Base-by-base conservation (phyloP, 768 basidiomycete genomes). In the Coprinopsis cinerea region DNA sequence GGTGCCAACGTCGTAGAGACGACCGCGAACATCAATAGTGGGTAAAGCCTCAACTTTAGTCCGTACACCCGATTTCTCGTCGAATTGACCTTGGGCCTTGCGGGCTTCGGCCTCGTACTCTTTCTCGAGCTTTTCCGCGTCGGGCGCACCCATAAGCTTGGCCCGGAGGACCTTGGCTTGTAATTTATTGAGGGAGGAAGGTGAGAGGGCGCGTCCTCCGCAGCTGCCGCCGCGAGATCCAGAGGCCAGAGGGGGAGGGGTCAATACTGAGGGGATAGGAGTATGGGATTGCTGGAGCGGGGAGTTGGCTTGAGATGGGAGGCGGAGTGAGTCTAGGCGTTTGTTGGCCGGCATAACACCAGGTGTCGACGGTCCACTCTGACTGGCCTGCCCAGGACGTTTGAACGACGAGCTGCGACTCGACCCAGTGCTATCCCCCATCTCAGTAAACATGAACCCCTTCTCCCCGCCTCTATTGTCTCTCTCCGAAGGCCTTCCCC, bases 101-200 rank as follows among this genome's bases (percentile, higher is more conserved):
- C 63, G 73, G 44, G 74, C 62, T 60, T 89, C 88, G 15, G 64
- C 70, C 47, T 97, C 91, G 56, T 97, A 99, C 67, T 95, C 84
- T 47, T 74, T 72, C 67, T 99, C 92, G 35, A 99, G 69, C 37
- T 74, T 71, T 18, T 76, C 78, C 6, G 92, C 89, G 58, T 92
- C 78, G 1, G 86, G 75, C n/a, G 81, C 75, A 26, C 79, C 82
- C 77, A 88, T 87, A 26, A 99, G 74, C 63, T 88, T 94, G 3
- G 96, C 94, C 28, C 91, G 83, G 7, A 99, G 70, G 1, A 96
- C 93, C 57, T 85, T 85, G 2, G 95, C 95, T 65, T 99, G 95
- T 1, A 99, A 67, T 60, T 83, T 88, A 64, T 99, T 98, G 40
- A 98, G 70, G 14, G 87, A 88, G 1, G 85, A 85, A 2, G 85